Conservation (phyloP, 108 stramenopile genomes). For the Nannochloropsis oceanica region DNA sequence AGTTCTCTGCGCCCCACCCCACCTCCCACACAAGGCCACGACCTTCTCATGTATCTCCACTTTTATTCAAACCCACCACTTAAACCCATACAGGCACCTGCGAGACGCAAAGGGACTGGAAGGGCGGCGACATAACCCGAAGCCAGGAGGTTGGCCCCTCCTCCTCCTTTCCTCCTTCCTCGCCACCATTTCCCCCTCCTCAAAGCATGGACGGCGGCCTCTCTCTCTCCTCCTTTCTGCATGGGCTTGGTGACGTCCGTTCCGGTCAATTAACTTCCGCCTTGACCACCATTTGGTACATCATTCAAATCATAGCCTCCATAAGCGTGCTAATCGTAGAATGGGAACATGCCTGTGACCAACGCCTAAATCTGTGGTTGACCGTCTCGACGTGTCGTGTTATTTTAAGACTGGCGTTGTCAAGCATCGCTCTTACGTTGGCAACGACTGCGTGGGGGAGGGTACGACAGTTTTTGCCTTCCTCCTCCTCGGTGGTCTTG, state of each 20-base stretch:
- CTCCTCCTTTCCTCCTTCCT: no score
- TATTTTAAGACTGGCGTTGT: not conserved
- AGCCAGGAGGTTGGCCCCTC: no score
- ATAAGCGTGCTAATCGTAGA: not conserved
- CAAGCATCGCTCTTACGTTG: not conserved
- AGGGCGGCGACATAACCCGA: no score
- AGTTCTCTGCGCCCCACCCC: no score
- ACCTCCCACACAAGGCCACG: no score
- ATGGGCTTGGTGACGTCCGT: not conserved
- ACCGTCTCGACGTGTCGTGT: not conserved
- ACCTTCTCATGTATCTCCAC: no score
- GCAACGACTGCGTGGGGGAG: not conserved
- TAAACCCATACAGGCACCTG: no score
- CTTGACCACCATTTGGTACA: not conserved
- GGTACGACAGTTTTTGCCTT: not conserved
- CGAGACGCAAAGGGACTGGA: no score
- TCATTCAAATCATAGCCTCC: not conserved
- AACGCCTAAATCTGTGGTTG: not conserved
- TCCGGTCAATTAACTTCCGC: not conserved
- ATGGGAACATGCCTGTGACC: not conserved
- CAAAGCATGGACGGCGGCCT: not conserved
- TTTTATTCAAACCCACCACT: no score
- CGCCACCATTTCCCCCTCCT: no score
- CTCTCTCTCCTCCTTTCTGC: not conserved
- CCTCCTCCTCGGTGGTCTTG: no score